A percentile compares a stretch with the other conserved stretches of the same genome.
phyloP scores from a whole-genome alignment of 2,329 filamentous ascomycete species.

The Aspergillus calidoustus region DNA sequence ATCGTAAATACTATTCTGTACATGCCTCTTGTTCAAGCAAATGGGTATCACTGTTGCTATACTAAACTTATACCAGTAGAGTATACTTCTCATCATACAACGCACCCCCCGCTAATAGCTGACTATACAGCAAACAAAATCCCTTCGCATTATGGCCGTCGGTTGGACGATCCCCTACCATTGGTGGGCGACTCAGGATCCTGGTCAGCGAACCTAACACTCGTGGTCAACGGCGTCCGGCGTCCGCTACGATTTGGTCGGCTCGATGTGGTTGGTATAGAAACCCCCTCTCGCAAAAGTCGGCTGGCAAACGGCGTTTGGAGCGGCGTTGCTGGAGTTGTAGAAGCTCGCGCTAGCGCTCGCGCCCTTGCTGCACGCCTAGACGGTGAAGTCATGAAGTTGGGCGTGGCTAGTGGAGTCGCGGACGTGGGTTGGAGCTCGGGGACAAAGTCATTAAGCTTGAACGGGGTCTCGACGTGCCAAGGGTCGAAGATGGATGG shows the following conservation, averaged over 20 bases:
- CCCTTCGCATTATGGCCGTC: conserved; percentile 30
- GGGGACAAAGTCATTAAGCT: conserved; percentile 40
- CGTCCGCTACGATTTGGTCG: conserved; percentile 32
- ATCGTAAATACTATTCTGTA: conserved; percentile 14
- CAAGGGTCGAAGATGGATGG: conserved; percentile 41
- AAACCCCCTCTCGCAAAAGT: conserved; percentile 33
- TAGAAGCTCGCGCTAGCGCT: conserved; percentile 47
- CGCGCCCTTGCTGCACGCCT: conserved; percentile 50
- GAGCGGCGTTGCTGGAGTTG: conserved; percentile 50
- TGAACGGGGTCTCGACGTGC: conserved; percentile 44
- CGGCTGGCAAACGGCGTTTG: conserved; percentile 50
- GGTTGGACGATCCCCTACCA: conserved; percentile 41
- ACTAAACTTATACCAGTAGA: neutral
- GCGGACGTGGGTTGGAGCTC: conserved; percentile 38
- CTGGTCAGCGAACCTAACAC: conserved; percentile 47
- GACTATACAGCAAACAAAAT: conserved; percentile 1
- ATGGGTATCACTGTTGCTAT: conserved; percentile 13
- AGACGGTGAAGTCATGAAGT: conserved; percentile 51
- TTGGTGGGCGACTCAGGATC: conserved; percentile 48
- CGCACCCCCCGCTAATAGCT: neutral
- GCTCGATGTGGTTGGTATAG: conserved; percentile 30
- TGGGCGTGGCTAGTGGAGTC: conserved; percentile 47
- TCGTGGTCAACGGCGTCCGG: conserved; percentile 37
- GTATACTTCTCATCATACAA: conserved; percentile 8
- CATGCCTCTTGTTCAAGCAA: conserved; percentile 13